phyloP scores from a whole-genome alignment of 2,329 filamentous ascomycete genomes.

The Phoma herbarum region DNA sequence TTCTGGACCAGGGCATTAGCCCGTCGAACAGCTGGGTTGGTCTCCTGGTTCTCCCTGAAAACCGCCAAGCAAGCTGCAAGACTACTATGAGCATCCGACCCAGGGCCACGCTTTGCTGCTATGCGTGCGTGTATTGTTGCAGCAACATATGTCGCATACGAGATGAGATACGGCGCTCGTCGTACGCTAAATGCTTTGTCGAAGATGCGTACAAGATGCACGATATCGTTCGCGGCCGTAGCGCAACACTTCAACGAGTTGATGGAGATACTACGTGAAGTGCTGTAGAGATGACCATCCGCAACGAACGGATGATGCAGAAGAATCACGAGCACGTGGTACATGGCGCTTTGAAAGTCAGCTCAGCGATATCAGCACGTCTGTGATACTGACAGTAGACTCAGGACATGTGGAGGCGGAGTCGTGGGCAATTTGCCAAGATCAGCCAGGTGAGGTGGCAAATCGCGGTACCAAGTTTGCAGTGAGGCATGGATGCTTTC shows the following conservation, averaged over 20 bases:
- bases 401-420: slow-evolving; percentile 50
- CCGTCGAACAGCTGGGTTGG: slow-evolving; percentile 59
- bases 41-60: slow-evolving; percentile 60
- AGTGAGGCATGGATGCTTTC: slow-evolving; percentile 54
- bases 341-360: slow-evolving; percentile 50
- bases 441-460: slow-evolving; percentile 58
- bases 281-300: slow-evolving; percentile 59
- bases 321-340: slow-evolving; percentile 62
- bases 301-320: slow-evolving; percentile 64
- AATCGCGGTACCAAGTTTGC: slow-evolving; percentile 52
- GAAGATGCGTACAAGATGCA: slow-evolving; percentile 56
- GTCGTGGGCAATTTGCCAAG: slow-evolving; percentile 37
- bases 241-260: slow-evolving; percentile 58
- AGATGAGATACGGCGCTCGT: slow-evolving; percentile 62
- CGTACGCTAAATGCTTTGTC: slow-evolving; percentile 57
- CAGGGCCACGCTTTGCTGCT: slow-evolving; percentile 54
- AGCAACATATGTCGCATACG: slow-evolving; percentile 65
- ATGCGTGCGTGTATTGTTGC: slow-evolving; percentile 64
- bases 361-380: neutral
- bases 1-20: slow-evolving; percentile 58
- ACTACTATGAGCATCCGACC: slow-evolving; percentile 47
- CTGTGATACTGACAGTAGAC: slow-evolving; percentile 32
- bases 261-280: slow-evolving; percentile 52
- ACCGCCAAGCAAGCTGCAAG: slow-evolving; percentile 58
- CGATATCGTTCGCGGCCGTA: slow-evolving; percentile 58